phyloP scores from a whole-genome alignment of 495 filamentous ascomycete genomes.

The Penicillium samsonianum region DNA sequence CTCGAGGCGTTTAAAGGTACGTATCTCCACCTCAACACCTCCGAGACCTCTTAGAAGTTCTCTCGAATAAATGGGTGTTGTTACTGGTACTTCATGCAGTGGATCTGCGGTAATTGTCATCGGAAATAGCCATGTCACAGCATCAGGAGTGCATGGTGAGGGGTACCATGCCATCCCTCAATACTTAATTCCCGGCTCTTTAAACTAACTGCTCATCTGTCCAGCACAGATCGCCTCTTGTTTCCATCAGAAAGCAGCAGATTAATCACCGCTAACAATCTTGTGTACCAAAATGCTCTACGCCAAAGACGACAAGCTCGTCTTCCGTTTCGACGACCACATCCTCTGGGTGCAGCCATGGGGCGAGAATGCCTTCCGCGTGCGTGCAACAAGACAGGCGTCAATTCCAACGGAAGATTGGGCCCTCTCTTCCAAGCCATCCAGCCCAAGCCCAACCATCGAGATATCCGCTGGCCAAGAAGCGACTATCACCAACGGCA shows the following conservation, averaged over 20 bases:
- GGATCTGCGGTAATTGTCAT: conserved; percentile 1
- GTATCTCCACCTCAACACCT: conserved; percentile 5
- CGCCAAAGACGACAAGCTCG: conserved; percentile 38
- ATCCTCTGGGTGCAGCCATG: conserved; percentile 57
- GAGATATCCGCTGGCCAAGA: conserved; percentile 30
- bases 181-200: conserved; percentile 2
- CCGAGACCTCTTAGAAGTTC: background rate
- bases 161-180: conserved; percentile 3
- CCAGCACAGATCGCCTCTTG: background rate
- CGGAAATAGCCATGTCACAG: conserved; percentile 3
- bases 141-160: conserved; percentile 9
- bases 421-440: conserved; percentile 45
- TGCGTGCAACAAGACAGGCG: conserved; percentile 53
- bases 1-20: conserved; percentile 3
- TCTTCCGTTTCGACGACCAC: conserved; percentile 55
- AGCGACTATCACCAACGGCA: conserved; percentile 51
- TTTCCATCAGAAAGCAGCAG: background rate
- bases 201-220: background rate
- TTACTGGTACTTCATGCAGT: background rate
- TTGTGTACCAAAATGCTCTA: conserved; percentile 41
- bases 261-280: background rate
- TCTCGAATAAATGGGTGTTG: background rate
- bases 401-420: conserved; percentile 54
- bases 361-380: conserved; percentile 54
- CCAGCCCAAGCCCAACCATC: conserved; percentile 19